Evolutionary conservation across 2,329 filamentous ascomycete genomes (phyloP).

Genomic region (Dothideomycetidae sp.): DNA sequence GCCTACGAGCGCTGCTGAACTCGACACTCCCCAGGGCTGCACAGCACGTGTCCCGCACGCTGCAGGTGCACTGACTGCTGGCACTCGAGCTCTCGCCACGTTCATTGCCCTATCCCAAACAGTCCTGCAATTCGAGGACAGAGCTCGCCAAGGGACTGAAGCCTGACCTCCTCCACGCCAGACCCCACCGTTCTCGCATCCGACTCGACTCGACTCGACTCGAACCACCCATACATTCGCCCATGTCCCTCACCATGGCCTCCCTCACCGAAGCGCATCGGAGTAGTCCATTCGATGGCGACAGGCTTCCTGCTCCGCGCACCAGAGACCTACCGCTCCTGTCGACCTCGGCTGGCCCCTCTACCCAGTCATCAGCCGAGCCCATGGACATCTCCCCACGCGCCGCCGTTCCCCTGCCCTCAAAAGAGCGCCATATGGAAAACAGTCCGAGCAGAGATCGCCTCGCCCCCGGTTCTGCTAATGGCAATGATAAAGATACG

Average conservation of each 20-base stretch:
- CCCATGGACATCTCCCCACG: slow-evolving; percentile 43
- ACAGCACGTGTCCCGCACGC: not conserved
- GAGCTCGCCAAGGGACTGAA: too few species aligned
- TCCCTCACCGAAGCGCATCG: slow-evolving; percentile 13
- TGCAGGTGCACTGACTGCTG: too few species aligned
- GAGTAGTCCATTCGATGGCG: slow-evolving; percentile 31
- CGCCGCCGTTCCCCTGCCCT: slow-evolving; percentile 25
- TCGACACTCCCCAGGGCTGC: not conserved
- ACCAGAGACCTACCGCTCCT: slow-evolving; percentile 37
- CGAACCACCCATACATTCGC: too few species aligned
- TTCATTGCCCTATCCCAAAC: too few species aligned
- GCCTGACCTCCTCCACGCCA: too few species aligned
- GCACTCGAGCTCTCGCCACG: too few species aligned
- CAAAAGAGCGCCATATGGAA: slow-evolving; percentile 36
- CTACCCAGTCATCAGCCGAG: slow-evolving; percentile 33
- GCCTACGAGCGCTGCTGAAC: not conserved
- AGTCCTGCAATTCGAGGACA: too few species aligned
- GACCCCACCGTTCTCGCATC: too few species aligned
- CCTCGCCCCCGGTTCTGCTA: slow-evolving; percentile 23
- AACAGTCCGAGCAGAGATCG: slow-evolving; percentile 37
- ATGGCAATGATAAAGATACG: slow-evolving; percentile 16
- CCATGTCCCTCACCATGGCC: slow-evolving; percentile 8
- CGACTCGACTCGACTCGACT: too few species aligned
- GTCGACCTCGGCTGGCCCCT: slow-evolving; percentile 31
- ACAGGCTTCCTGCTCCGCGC: slow-evolving; percentile 3